phyloP scores from a whole-genome alignment of 2,329 filamentous ascomycete species.

The Rosellinia necatrix region DNA sequence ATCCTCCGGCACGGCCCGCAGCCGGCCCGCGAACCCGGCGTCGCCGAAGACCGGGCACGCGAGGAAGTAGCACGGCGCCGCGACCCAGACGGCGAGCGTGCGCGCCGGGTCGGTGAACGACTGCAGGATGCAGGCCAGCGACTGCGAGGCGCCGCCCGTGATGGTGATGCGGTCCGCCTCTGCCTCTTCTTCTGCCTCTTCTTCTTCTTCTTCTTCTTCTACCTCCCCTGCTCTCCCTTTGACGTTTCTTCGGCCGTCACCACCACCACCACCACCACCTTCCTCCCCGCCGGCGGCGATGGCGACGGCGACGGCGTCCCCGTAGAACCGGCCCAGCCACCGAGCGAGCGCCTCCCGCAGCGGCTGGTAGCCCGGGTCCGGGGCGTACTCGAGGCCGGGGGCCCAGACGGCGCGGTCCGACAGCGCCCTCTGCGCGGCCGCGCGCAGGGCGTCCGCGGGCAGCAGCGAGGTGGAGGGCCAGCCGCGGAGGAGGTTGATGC shows the following conservation, averaged over 20 bases:
- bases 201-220: slow-evolving; percentile 4
- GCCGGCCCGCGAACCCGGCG: slow-evolving; percentile 68
- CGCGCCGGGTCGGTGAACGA: slow-evolving; percentile 79
- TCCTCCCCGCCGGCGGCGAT: slow-evolving; percentile 42
- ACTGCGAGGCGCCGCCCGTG: slow-evolving; percentile 85
- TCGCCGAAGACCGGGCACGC: slow-evolving; percentile 86
- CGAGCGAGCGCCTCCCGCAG: slow-evolving; percentile 69
- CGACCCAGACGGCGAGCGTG: slow-evolving; percentile 78
- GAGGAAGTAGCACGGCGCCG: slow-evolving; percentile 83
- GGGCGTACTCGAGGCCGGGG: slow-evolving; percentile 77
- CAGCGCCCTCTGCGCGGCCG: slow-evolving; percentile 65
- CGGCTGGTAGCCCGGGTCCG: slow-evolving; percentile 74
- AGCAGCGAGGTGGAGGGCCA: slow-evolving; percentile 70
- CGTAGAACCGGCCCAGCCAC: slow-evolving; percentile 72
- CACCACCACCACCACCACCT: slow-evolving; percentile 16
- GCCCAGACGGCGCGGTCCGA: slow-evolving; percentile 61
- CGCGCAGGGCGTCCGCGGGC: slow-evolving; percentile 64
- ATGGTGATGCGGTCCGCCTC: slow-evolving; percentile 69
- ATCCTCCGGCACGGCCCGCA: slow-evolving; percentile 77
- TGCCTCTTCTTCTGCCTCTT: neutral
- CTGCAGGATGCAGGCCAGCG: slow-evolving; percentile 74
- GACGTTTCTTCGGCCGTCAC: no score
- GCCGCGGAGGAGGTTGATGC: slow-evolving; percentile 69
- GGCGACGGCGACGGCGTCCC: slow-evolving; percentile 15
- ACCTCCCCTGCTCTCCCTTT: slow-evolving; percentile 35